Base-by-base conservation (phyloP, 2,329 filamentous ascomycete species). In the Pseudogymnoascus sp. region DNA sequence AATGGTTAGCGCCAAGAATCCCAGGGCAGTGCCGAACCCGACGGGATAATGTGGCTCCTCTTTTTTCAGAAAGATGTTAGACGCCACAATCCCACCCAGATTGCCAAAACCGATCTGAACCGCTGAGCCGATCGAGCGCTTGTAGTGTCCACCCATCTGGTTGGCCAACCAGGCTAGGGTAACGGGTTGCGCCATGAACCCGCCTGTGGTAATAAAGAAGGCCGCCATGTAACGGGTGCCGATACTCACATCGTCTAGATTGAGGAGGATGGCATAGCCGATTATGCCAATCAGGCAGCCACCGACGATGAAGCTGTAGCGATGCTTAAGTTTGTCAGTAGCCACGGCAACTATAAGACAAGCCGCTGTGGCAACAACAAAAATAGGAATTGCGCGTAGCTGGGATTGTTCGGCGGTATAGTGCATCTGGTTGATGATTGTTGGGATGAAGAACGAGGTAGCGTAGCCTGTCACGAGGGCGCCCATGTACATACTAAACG, bases 141-240 rank as follows among this genome's bases (percentile, higher is more conserved):
- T 84, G 65, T 79, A 82, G 64, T 80, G 78, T 0, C 80, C 81
- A 0, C 77, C 76, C 0, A 83, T 69, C 63, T 83, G 83, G 71
- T 82, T 82, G 8, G 76, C 71, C 1, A 82, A 75, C 80, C 80
- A 83, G 2, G 74, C 76, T 13, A 82, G 67, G 1, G 70, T 67
- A 31, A 76, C 69, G 5, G 76, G 74, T 12, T 71, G 71, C 7
- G 65, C 65, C 15, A 72, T 71, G 61, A 72, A 75, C 5, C 71
- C 74, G 13, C 75, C 76, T 2, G 70, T 64, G 4, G 70, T 69
- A 8, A 74, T 68, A 17, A 77, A 68, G 67, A 77, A 77, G 9
- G 73, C 64, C 35, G 75, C 74, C 39, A 66, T 70, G 62, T 76
- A 78, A 65, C 73, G 74, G 15, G 68, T 67, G 12, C 64, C 63